phyloP scores from a whole-genome alignment of 139 green algal species.

The Zygnema circumcarinatum region DNA sequence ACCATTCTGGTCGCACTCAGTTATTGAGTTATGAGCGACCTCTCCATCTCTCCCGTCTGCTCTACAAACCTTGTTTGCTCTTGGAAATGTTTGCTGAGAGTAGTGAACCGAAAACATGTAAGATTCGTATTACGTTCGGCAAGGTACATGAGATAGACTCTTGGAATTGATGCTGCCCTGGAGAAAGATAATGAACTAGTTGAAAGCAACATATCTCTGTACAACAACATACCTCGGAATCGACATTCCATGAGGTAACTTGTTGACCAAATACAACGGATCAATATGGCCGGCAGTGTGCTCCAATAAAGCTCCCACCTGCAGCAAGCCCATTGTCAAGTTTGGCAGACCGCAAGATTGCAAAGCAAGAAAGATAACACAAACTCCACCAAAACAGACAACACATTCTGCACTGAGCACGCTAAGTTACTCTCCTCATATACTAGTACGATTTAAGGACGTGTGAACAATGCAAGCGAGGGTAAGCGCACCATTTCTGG shows the following conservation, averaged over 20 bases:
- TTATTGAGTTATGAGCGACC: neutral
- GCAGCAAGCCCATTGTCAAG: neutral
- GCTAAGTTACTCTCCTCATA: neutral
- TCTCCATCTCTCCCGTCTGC: neutral
- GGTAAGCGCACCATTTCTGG: constrained; percentile 65
- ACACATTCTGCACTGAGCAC: neutral
- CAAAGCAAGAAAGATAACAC: constrained; percentile 16
- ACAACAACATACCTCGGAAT: constrained; percentile 67
- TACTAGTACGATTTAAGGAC: neutral
- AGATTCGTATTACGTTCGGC: no score
- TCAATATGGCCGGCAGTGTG: constrained; percentile 83
- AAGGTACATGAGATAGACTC: no score
- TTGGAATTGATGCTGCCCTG: no score
- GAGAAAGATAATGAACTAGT: no score
- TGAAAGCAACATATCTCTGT: no score
- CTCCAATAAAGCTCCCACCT: constrained; percentile 82
- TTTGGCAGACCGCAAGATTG: neutral
- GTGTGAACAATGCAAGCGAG: neutral
- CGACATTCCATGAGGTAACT: constrained; percentile 79
- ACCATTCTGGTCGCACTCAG: neutral
- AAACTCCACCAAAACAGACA: neutral
- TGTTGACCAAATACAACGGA: constrained; percentile 79
- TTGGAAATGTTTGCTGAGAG: neutral
- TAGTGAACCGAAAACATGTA: no score
- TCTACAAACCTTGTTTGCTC: neutral